These are phyloP conservation scores for Globisporangium irregulare DNA, from an alignment of 352 stramenopile species.

Conservation along the genomic window DNA sequence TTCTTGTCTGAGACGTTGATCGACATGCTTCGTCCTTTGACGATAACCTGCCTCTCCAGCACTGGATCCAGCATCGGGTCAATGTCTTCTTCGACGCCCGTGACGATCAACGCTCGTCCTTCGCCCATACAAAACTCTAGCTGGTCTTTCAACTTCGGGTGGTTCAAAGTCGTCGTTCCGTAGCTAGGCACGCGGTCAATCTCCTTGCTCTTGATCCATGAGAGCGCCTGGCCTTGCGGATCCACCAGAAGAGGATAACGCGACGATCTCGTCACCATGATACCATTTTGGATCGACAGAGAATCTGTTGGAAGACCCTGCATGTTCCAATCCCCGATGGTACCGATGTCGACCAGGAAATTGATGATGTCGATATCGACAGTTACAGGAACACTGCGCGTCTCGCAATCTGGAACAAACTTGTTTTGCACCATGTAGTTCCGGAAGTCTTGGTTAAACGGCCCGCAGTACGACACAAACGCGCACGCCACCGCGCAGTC, in stretches of 20 bases:
- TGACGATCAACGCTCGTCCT: constrained; percentile 92
- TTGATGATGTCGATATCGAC: constrained; percentile 95
- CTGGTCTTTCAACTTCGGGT: constrained; percentile 97
- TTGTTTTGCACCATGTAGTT: constrained; percentile 96
- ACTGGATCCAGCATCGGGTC: constrained; percentile 98
- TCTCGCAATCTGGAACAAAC: constrained; percentile 93
- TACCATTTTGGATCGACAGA: constrained; percentile 98
- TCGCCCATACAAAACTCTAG: constrained; percentile 98
- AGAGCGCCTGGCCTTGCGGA: constrained; percentile 96
- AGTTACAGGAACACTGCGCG: constrained; percentile 91
- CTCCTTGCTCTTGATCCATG: constrained; percentile 97
- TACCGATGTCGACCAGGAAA: constrained; percentile 97
- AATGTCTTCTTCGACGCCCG: constrained; percentile 97
- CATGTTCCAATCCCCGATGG: constrained; percentile 98
- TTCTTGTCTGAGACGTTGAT: constrained; percentile 99
- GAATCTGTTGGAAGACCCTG: constrained; percentile 96
- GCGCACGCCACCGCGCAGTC: constrained; percentile 97
- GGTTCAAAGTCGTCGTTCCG: constrained; percentile 93
- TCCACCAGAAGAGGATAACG: constrained; percentile 97
- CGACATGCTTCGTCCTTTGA: constrained; percentile 95
- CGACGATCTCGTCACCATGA: constrained; percentile 96
- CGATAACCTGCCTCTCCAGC: constrained; percentile 96
- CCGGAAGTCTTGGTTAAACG: constrained; percentile 98
- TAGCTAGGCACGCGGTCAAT: constrained; percentile 92
- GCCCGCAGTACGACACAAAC: constrained; percentile 97